Evolutionary conservation across 1,284 basidiomycete genomes (phyloP).

Genomic region (Cutaneotrichosporon cutaneum): DNA sequence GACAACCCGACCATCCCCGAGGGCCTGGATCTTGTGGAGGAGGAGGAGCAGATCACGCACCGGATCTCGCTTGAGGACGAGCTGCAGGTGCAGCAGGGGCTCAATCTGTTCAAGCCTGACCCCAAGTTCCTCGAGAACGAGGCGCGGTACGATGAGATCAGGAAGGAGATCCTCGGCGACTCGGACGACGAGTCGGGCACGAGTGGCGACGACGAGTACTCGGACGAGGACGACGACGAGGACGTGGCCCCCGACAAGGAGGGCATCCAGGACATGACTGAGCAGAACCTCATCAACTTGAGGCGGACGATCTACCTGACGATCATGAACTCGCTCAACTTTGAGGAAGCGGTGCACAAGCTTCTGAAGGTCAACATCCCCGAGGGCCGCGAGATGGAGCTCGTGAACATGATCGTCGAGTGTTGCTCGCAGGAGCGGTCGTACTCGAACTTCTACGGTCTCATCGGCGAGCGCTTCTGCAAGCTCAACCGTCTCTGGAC

Average conservation of each 20-base stretch:
- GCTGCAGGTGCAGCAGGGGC: slow-evolving; percentile 85
- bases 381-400: slow-evolving; percentile 92
- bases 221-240: slow-evolving; percentile 63
- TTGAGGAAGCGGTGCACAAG: slow-evolving; percentile 98
- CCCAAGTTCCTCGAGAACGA: slow-evolving; percentile 87
- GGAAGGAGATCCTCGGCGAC: slow-evolving; percentile 83
- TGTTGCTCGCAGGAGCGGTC: slow-evolving; percentile 99
- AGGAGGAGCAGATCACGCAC: slow-evolving; percentile 96
- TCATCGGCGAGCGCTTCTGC: slow-evolving; percentile 93
- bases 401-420: slow-evolving; percentile 98
- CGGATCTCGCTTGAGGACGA: slow-evolving; percentile 88
- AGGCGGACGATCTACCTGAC: slow-evolving; percentile 93
- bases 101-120: slow-evolving; percentile 96
- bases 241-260: slow-evolving; percentile 69
- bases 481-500: slow-evolving; percentile 94
- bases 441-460: slow-evolving; percentile 92
- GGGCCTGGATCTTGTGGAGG: slow-evolving; percentile 92
- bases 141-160: slow-evolving; percentile 88
- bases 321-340: slow-evolving; percentile 97
- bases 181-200: slow-evolving; percentile 61
- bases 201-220: slow-evolving; percentile 67
- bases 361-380: slow-evolving; percentile 87
- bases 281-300: slow-evolving; percentile 93
- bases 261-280: slow-evolving; percentile 91
- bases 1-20: slow-evolving; percentile 93